Evolutionary conservation across 768 basidiomycete species (phyloP), one percentile per base, ranked within the genome.

Genomic region (Leccinum uliginosum): DNA sequence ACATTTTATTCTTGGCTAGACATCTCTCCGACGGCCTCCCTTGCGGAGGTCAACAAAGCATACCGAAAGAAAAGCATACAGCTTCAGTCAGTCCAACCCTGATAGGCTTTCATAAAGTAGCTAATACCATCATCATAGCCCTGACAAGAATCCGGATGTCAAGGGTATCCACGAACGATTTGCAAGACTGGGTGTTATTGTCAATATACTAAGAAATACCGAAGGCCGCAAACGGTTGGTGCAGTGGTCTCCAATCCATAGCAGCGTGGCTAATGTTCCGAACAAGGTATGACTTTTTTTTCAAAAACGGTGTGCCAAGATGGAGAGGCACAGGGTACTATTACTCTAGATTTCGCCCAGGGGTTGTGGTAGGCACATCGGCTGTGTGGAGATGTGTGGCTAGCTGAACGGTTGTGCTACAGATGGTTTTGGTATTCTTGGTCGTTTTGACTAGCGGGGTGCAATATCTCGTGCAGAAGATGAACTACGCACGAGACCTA

Each of bases 261-360:
- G n/a, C 14, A 48, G 26, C 35, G 51, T n/a, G 30, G 10, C n/a
- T 59, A 32, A 58, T 50, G 19, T 48, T 43, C 40, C 15, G 59
- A 14, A 29, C 19, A 59, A 91, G 91, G 62, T 92, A 92, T 60
- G 89, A 92, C 71, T 91, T 91, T 71, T 99, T 98, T 81, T 91
- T 90, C 79, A 94, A 96, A 74, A 98, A 98, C 60, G 96, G 96
- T 21, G 93, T 99, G 4, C 96, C 96, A 0, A 90, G 82, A 69
- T 99, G 96, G 96, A 81, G 95, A 61, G 96, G 94, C 15, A 93
- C 91, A 30, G 91, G 93, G 45, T 98, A 98, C 74, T 98, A 98
- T 72, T 99, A 98, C 72, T 84, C 91, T 29, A 86, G 97, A 52
- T 99, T 90, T 80, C 82, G 96, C 29, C 96, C 96, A n/a, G 93